Base-by-base conservation (phyloP, 768 basidiomycete species). In the Gautieria morchelliformis region DNA sequence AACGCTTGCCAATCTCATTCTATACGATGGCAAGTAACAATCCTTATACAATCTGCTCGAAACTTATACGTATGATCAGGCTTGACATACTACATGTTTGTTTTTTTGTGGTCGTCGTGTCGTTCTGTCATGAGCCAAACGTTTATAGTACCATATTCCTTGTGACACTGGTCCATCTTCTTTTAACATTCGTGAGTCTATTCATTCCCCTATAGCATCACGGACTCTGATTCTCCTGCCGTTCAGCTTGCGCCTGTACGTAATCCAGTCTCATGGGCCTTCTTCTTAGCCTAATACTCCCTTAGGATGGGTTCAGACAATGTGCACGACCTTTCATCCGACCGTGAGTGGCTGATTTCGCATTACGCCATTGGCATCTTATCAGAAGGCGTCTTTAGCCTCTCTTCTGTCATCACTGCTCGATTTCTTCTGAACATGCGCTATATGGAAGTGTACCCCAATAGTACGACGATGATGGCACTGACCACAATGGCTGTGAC, bases 1-100 rank as follows among this genome's bases (percentile, higher is more conserved):
- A 46, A 44, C 53, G 19, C 53, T 55, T 22, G 53, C 53, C 46
- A 55, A 55, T 46, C 53, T 55, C 32, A 55, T 55, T 27, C 30
- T 55, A 24, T 44, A 44, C 3, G 53, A 55, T 55, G 53, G 53
- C 44, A 33, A 17, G 53, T 45, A 15, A 20, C 9, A 39, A 11
- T 41, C 8, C 20, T 4, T 41, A 17, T 19, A 39, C 17, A 20
- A 24, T 39, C 52, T 20, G 27, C n/a, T 37, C 11, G 11, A 19
- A 40, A 53, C 19, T 53, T 15, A 53, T 22, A 22, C 9, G 22
- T 22, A 10, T 55, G 4, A 44, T 3, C 44, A 55, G 53, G 53
- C 41, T 46, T 55, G 17, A 45, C 33, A 4, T 55, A 55, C 27
- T 55, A 53, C 27, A 42, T 35, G 52, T 53, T 37, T 11, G 52